A percentile compares a stretch with the other conserved stretches of the same genome.
Conservation (phyloP, 164 flowering plant species). For the Aristolochia contorta region DNA sequence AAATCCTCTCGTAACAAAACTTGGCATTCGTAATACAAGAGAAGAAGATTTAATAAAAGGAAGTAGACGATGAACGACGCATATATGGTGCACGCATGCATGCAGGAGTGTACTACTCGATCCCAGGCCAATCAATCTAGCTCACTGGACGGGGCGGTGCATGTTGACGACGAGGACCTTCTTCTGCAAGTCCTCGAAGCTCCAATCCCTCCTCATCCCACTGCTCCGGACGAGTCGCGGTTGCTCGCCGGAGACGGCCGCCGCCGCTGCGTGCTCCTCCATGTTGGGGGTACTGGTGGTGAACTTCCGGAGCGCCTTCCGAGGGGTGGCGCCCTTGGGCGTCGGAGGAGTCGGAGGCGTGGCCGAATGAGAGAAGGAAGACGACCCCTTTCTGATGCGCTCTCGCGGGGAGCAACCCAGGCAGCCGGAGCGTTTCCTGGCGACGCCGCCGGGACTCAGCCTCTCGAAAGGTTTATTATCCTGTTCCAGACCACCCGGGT, state of each 20-base stretch:
- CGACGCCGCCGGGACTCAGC: not conserved
- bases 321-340: too few species aligned
- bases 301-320: conserved; percentile 21
- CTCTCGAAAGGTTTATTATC: not conserved
- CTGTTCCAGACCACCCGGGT: not conserved
- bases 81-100: too few species aligned
- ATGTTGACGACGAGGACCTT: not conserved
- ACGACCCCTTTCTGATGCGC: conserved; percentile 9
- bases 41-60: too few species aligned
- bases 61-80: too few species aligned
- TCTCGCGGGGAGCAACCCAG: conserved; percentile 13
- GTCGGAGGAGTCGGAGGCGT: too few species aligned
- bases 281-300: conserved; percentile 7
- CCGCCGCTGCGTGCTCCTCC: not conserved
- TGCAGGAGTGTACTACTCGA: too few species aligned
- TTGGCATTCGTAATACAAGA: too few species aligned
- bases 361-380: too few species aligned
- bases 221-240: conserved; percentile 55
- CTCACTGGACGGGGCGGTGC: not conserved
- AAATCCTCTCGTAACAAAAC: too few species aligned
- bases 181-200: conserved; percentile 56
- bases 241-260: not conserved
- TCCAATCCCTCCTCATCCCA: conserved; percentile 89
- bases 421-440: conserved; percentile 50
- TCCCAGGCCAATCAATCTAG: too few species aligned